A percentile compares a stretch with the other conserved stretches of the same genome.
phyloP scores from a whole-genome alignment of 345 rosid genomes.

The Physaria fendleri region DNA sequence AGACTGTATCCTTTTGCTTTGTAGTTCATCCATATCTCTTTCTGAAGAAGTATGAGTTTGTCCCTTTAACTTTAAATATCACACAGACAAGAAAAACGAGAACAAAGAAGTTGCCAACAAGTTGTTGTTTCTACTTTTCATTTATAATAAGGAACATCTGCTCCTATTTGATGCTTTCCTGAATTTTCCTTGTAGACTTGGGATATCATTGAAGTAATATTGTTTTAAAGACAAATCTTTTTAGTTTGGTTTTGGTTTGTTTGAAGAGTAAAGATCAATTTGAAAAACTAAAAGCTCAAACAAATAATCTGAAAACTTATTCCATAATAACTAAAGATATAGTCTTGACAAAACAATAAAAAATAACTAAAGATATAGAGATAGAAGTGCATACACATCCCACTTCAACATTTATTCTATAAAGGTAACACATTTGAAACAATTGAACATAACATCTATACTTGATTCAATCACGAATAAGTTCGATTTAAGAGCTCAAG shows the following conservation, averaged over 20 bases:
- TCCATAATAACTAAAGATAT: not conserved
- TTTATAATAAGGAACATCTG: constrained; percentile 5
- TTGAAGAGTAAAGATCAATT: not conserved
- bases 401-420: not conserved
- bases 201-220: constrained; percentile 1
- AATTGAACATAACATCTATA: not conserved
- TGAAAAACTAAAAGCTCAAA: not conserved
- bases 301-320: too few relatives aligned
- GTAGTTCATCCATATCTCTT: not conserved
- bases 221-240: not conserved
- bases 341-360: too few relatives aligned
- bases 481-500: constrained; percentile 59
- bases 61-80: constrained; percentile 18
- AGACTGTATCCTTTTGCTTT: constrained; percentile 63
- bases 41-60: not conserved
- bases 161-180: not conserved
- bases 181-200: not conserved
- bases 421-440: not conserved
- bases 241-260: not conserved
- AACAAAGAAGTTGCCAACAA: constrained; percentile 85
- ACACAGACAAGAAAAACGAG: constrained; percentile 89
- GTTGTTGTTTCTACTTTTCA: constrained; percentile 9
- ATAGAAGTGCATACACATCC: too few relatives aligned
- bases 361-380: too few relatives aligned
- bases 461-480: constrained; percentile 30